Conservation (phyloP, 2,329 filamentous ascomycete species). For the Dichotomopilus funicola region DNA sequence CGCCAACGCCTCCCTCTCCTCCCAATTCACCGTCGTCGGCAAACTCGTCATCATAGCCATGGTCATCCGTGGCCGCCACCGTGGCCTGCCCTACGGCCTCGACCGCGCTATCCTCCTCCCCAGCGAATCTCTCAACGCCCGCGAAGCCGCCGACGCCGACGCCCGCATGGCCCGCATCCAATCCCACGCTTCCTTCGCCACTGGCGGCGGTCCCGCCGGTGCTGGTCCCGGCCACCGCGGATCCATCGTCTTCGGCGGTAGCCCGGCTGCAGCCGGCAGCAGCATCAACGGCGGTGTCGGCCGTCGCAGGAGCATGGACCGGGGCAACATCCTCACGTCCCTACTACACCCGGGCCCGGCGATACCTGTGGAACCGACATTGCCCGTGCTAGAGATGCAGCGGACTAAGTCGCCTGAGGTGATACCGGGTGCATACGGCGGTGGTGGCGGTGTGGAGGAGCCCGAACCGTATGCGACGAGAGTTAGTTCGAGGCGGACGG, state of each 20-base stretch:
- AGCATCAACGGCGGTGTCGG: slow-evolving; percentile 14
- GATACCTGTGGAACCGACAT: slow-evolving; percentile 25
- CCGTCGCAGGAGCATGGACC: slow-evolving; percentile 35
- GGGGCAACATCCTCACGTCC: slow-evolving; percentile 38
- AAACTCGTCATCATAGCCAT: slow-evolving; percentile 64
- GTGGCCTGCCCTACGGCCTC: slow-evolving; percentile 60
- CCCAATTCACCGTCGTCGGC: slow-evolving; percentile 69
- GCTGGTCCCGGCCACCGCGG: too few species aligned
- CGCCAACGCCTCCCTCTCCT: slow-evolving; percentile 73
- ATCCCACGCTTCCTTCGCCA: slow-evolving; percentile 29
- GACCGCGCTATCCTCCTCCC: slow-evolving; percentile 56
- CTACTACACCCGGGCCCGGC: slow-evolving; percentile 45
- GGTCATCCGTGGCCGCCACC: slow-evolving; percentile 63
- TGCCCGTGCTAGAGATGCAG: not conserved
- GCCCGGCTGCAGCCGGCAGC: too few species aligned
- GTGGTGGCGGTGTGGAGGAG: slow-evolving; percentile 4
- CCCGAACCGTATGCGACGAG: slow-evolving; percentile 12
- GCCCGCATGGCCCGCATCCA: slow-evolving; percentile 30
- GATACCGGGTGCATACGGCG: not conserved
- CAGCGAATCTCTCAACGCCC: slow-evolving; percentile 49
- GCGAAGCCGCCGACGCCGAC: slow-evolving; percentile 45
- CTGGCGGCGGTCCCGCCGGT: slow-evolving; percentile 9
- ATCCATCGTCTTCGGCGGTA: too few species aligned
- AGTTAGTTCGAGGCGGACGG: slow-evolving; percentile 14
- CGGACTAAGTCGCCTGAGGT: slow-evolving; percentile 9